Base-by-base conservation (phyloP, 257 asterid genomes). In the Solanum ahanhuiri region DNA sequence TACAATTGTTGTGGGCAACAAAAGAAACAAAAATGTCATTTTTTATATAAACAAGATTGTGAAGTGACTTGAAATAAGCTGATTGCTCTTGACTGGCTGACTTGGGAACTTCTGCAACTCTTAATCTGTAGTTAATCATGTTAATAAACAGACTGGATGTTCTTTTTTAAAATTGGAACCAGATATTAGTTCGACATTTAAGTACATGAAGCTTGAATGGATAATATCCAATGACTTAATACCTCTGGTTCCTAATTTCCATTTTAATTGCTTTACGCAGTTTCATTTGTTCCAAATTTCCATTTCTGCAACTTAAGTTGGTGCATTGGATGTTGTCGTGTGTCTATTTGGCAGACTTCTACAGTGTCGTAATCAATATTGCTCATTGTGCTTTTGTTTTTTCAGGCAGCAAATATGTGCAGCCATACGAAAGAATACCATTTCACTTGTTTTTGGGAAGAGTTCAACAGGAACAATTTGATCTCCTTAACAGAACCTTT, bases 361-460 rank as follows among this genome's bases (percentile, higher is more conserved):
- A 70, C 23, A 70, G 77, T 70, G 12, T 3, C 20, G 22, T 70
- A 70, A 70, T 31, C 77, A 70, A 17, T 70, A 85, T 93, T 76
- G 94, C 96, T 86, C 72, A 91, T 88, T 85, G 91, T 85, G 91
- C 89, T 86, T 93, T 94, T 86, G 95, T 91, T 90, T 88, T 83
- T 60, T 70, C 93, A 95, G 84, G 88, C 87, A 10, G n/a, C 60
- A 54, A 17, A 54, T 54, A 4, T 51, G 60, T 17, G n/a, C n/a
- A 54, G 60, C 60, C 60, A 54, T 54, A 54, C 60, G 0, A 54
- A 86, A 86, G 57, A 84, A 64, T 85, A 63, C 35, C n/a, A 30
- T 48, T 60, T 82, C 63, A 87, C 73, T 83, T 86, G 82, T 86
- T 86, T 86, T 66, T 17, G 84, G 91, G 90, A 66, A 87, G 84